A percentile compares a stretch with the other conserved stretches of the same genome.
Conservation (phyloP, 2,329 filamentous ascomycete species). For the Hypomyces perniciosus region DNA sequence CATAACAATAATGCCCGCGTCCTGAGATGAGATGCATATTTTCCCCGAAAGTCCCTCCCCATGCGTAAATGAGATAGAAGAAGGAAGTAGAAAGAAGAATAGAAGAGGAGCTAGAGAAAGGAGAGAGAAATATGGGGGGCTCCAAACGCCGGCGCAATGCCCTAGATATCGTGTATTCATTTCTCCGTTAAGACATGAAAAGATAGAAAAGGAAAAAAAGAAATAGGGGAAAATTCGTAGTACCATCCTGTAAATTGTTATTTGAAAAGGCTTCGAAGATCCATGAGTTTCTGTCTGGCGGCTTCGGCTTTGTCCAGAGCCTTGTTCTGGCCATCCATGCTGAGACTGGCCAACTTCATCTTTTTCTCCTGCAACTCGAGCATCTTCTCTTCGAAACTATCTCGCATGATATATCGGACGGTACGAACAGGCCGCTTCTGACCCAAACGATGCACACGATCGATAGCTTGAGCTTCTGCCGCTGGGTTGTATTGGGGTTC, state of each 20-base stretch:
- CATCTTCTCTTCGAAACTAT: conserved; percentile 94
- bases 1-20: background rate
- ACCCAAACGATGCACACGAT: conserved; percentile 86
- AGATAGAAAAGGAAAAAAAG: background rate
- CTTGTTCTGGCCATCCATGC: conserved; percentile 62
- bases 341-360: conserved; percentile 80
- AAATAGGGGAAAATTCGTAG: background rate
- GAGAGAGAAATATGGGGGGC: background rate
- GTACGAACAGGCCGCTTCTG: conserved; percentile 87
- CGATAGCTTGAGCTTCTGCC: conserved; percentile 93
- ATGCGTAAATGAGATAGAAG: background rate
- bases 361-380: conserved; percentile 86
- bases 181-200: background rate
- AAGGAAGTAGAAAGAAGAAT: background rate
- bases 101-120: background rate
- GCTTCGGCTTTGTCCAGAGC: conserved; percentile 45
- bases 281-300: conserved; percentile 57
- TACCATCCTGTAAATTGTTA: conserved; percentile 20
- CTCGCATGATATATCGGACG: conserved; percentile 80
- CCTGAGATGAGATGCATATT: conserved; percentile 4
- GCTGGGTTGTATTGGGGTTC: conserved; percentile 99
- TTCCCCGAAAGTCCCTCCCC: background rate
- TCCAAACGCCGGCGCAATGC: conserved; percentile 1
- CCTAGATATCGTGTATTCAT: background rate
- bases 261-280: conserved; percentile 54